Percentiles rank a stretch among this genome's conserved stretches.
phyloP scores from a whole-genome alignment of 2,329 filamentous ascomycete genomes.

The Diaporthe ampelina region DNA sequence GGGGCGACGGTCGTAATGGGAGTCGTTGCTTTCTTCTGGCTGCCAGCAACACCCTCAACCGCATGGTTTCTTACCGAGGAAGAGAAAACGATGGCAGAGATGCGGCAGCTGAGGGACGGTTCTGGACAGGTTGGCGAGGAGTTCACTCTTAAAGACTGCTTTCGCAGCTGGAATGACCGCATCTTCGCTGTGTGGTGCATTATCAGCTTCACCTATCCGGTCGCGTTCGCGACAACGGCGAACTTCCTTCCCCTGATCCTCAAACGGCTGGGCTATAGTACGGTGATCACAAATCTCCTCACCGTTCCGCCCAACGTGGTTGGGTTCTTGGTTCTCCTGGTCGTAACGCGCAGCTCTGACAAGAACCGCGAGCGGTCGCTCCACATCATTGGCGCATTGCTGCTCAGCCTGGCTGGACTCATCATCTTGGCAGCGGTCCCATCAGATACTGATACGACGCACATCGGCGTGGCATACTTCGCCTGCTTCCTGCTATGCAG shows the following conservation, averaged over 20 bases:
- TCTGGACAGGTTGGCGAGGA: constrained; percentile 53
- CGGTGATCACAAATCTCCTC: constrained; percentile 62
- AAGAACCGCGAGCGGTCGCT: constrained; percentile 59
- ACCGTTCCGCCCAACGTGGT: constrained; percentile 63
- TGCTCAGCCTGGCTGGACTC: constrained; percentile 58
- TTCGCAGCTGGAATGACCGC: constrained; percentile 54
- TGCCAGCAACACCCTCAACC: constrained; percentile 53
- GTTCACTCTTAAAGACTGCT: constrained; percentile 57
- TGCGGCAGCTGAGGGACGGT: constrained; percentile 60
- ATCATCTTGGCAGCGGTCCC: constrained; percentile 56
- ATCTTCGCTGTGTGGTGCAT: constrained; percentile 59
- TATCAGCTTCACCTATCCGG: constrained; percentile 62
- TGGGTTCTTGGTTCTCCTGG: constrained; percentile 60
- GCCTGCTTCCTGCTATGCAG: constrained; percentile 62
- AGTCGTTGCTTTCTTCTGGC: constrained; percentile 36
- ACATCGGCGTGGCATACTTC: constrained; percentile 63
- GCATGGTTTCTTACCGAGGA: constrained; percentile 60
- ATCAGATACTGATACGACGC: constrained; percentile 54
- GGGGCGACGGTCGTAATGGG: constrained; percentile 38
- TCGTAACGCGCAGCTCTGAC: constrained; percentile 59
- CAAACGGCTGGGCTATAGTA: constrained; percentile 57
- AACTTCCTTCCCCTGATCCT: constrained; percentile 65
- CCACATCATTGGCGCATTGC: constrained; percentile 57
- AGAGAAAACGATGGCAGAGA: constrained; percentile 57
- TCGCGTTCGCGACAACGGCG: constrained; percentile 57